Conservation (phyloP, 441 rosid genomes). For the Capsella rubella region DNA sequence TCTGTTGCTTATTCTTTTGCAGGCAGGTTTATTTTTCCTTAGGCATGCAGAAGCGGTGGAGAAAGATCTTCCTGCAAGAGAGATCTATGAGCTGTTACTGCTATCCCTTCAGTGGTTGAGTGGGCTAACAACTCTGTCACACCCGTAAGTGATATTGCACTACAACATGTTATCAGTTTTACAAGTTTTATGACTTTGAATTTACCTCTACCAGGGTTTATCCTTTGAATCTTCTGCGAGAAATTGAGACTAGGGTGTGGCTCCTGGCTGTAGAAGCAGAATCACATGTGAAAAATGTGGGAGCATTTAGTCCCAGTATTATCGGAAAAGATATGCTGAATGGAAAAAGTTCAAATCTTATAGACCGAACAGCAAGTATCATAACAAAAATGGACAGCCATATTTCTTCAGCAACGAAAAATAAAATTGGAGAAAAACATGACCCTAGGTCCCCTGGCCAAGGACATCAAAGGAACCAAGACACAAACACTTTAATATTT, state of each 20-base stretch:
- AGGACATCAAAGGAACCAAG: slow-evolving; percentile 71
- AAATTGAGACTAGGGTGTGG: slow-evolving; percentile 99
- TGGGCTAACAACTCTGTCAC: slow-evolving; percentile 84
- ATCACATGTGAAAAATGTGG: slow-evolving; percentile 79
- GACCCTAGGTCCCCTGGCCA: slow-evolving; percentile 64
- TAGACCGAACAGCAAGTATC: slow-evolving; percentile 84
- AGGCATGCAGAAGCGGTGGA: slow-evolving; percentile 95
- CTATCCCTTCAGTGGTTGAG: slow-evolving; percentile 98
- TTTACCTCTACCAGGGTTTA: slow-evolving; percentile 72
- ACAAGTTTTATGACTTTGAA: slow-evolving; percentile 45
- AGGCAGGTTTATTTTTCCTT: slow-evolving; percentile 98
- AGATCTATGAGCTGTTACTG: slow-evolving; percentile 89
- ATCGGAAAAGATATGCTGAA: slow-evolving; percentile 52
- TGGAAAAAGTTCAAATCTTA: slow-evolving; percentile 70
- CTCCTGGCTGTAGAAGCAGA: slow-evolving; percentile 98
- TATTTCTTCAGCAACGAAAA: slow-evolving; percentile 69
- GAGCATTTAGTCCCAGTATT: slow-evolving; percentile 59
- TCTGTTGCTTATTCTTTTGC: slow-evolving; percentile 47
- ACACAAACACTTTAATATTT: slow-evolving; percentile 54
- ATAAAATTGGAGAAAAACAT: slow-evolving; percentile 64
- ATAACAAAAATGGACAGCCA: slow-evolving; percentile 96
- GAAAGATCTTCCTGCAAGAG: slow-evolving; percentile 95
- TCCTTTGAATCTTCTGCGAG: slow-evolving; percentile 91
- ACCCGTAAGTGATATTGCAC: slow-evolving; percentile 73
- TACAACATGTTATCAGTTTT: slow-evolving; percentile 15